Percentiles rank a stretch among this genome's conserved stretches.
phyloP scores from a whole-genome alignment of 2,329 filamentous ascomycete species.

The Gremmenia infestans region DNA sequence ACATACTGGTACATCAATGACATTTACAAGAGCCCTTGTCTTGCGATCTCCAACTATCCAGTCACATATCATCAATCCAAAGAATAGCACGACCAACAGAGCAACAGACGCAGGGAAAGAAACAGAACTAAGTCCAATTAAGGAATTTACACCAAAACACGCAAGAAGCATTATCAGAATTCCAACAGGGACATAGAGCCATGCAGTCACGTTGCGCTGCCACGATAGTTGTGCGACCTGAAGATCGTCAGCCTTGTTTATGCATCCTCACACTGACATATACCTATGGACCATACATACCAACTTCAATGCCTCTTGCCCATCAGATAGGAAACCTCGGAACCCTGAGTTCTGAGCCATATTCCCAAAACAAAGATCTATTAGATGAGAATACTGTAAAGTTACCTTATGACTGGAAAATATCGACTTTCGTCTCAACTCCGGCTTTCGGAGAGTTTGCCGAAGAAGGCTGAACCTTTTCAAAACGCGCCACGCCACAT shows the following conservation, averaged over 20 bases:
- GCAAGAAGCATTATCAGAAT: conserved; percentile 35
- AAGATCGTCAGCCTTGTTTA: conserved; percentile 15
- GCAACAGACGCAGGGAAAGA: conserved; percentile 57
- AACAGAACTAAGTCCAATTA: conserved; percentile 42
- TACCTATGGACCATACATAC: conserved; percentile 15
- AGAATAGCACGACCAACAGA: conserved; percentile 50
- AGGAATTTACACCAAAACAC: conserved; percentile 37
- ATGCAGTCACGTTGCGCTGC: conserved; percentile 34
- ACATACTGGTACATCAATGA: conserved; percentile 50
- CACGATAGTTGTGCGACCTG: conserved; percentile 28
- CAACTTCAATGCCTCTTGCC: conserved; percentile 24
- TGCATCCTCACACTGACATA: neutral
- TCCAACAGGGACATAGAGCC: conserved; percentile 47
- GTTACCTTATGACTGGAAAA: conserved; percentile 7
- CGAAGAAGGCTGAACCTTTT: conserved; percentile 6
- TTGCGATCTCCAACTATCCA: conserved; percentile 42
- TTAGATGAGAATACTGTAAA: neutral
- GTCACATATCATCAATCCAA: conserved; percentile 44
- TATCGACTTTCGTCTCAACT: neutral
- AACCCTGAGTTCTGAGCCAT: conserved; percentile 15
- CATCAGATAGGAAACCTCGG: conserved; percentile 14
- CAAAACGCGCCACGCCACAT: neutral
- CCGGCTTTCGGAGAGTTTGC: conserved; percentile 7
- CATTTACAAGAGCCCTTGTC: conserved; percentile 42
- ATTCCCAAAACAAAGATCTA: neutral